Conservation (phyloP, 345 rosid genomes). For the Murraya paniculata region DNA sequence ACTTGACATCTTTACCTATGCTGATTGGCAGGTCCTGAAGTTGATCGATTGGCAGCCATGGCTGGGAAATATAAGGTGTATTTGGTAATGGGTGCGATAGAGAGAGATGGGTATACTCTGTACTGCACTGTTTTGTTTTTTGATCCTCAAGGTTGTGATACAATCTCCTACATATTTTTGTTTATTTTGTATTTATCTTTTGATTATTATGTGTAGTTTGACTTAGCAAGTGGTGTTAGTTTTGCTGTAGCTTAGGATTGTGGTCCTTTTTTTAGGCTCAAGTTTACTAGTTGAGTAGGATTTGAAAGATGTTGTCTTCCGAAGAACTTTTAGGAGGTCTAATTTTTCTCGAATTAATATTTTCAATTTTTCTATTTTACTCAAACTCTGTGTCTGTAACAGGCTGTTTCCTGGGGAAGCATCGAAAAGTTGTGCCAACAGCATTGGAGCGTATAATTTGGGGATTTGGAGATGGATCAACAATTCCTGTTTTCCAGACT, state of each 20-base stretch:
- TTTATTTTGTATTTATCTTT: no score
- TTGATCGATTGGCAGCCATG: constrained; percentile 79
- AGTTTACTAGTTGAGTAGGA: no score
- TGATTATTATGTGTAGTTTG: no score
- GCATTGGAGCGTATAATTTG: constrained; percentile 83
- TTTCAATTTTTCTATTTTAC: no score
- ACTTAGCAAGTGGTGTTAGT: no score
- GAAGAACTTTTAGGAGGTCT: no score
- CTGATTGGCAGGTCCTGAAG: constrained; percentile 65
- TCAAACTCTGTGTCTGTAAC: no score
- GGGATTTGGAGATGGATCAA: constrained; percentile 97
- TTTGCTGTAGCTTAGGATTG: no score
- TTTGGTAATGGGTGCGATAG: constrained; percentile 90
- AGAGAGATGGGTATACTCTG: constrained; percentile 88
- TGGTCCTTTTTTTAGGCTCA: no score
- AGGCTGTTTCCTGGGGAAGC: constrained; percentile 71
- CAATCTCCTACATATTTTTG: no score
- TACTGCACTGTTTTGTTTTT: constrained; percentile 82
- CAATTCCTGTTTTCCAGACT: constrained; percentile 78
- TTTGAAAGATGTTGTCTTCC: no score
- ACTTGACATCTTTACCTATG: background rate
- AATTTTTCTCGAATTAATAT: no score
- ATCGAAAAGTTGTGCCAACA: constrained; percentile 88
- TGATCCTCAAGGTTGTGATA: constrained; percentile 53
- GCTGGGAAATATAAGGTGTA: constrained; percentile 82